These are phyloP conservation scores for Penstemon davidsonii DNA, from an alignment of 257 asterid species.

Conservation along the genomic window DNA sequence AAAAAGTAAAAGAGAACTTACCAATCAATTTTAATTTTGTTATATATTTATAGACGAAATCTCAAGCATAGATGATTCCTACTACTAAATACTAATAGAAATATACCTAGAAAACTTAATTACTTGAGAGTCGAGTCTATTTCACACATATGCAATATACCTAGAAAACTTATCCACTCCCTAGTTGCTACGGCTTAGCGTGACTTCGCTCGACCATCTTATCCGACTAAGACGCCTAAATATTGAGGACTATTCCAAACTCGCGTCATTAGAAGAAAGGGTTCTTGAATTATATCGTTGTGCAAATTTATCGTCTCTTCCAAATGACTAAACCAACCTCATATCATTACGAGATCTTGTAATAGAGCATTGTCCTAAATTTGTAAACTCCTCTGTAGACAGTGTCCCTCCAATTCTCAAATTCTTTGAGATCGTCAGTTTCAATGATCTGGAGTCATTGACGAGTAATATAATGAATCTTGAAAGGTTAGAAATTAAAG, in stretches of 20 bases:
- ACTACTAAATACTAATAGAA: no score
- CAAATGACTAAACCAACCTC: slow-evolving; percentile 44
- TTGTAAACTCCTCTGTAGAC: slow-evolving; percentile 39
- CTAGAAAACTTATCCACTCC: slow-evolving; percentile 32
- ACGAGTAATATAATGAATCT: slow-evolving; percentile 49
- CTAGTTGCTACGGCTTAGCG: slow-evolving; percentile 47
- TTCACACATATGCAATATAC: no score
- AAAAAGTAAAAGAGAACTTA: no score
- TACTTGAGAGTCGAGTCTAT: no score
- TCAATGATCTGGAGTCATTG: slow-evolving; percentile 52
- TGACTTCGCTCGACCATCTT: slow-evolving; percentile 36
- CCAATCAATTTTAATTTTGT: no score
- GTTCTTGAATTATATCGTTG: slow-evolving; percentile 63
- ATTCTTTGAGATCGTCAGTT: slow-evolving; percentile 61
- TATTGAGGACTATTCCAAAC: slow-evolving; percentile 51
- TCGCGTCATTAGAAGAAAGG: slow-evolving; percentile 51
- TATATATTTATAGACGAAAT: no score
- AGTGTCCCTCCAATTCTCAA: slow-evolving; percentile 59
- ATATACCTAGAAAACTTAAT: no score
- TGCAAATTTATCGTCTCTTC: slow-evolving; percentile 41
- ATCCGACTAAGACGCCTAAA: slow-evolving; percentile 51
- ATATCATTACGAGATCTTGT: slow-evolving; percentile 51
- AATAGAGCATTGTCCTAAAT: slow-evolving; percentile 48
- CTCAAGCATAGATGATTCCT: no score
- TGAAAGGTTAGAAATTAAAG: slow-evolving; percentile 63